These are phyloP conservation scores for Senna siamea DNA, from an alignment of 306 rosid genomes.

Conservation along the genomic window DNA sequence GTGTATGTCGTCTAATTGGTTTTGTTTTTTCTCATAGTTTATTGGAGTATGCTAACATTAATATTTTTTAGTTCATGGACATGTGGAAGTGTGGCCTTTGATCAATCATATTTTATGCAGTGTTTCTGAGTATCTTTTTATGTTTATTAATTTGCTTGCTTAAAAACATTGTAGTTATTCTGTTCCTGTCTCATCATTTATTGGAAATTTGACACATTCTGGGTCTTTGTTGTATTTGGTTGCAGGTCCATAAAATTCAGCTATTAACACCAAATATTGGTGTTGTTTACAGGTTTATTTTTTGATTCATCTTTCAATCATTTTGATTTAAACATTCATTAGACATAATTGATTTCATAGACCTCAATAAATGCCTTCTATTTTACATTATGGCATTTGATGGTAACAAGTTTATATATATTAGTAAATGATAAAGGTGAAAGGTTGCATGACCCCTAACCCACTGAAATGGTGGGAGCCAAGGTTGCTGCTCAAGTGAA, in stretches of 20 bases:
- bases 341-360: background rate
- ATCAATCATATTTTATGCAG: background rate
- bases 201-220: slow-evolving; percentile 6
- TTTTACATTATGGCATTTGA: slow-evolving; percentile 15
- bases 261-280: slow-evolving; percentile 86
- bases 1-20: background rate
- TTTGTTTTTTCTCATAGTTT: background rate
- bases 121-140: background rate
- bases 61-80: background rate
- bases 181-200: slow-evolving; percentile 1
- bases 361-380: slow-evolving; percentile 3
- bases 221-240: slow-evolving; percentile 26
- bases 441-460: background rate
- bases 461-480: slow-evolving; percentile 6
- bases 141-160: background rate
- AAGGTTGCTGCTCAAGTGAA: slow-evolving; percentile 9
- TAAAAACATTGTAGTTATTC: slow-evolving; percentile 1
- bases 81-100: slow-evolving; percentile 1
- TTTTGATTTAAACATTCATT: slow-evolving; percentile 28
- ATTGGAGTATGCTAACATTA: slow-evolving; percentile 9
- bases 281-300: slow-evolving; percentile 81
- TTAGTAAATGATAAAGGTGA: slow-evolving; percentile 8
- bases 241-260: slow-evolving; percentile 88
- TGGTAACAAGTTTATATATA: slow-evolving; percentile 17
- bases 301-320: slow-evolving; percentile 22